phyloP scores from a whole-genome alignment of 129 eudicot species.

The Mikania micrantha region DNA sequence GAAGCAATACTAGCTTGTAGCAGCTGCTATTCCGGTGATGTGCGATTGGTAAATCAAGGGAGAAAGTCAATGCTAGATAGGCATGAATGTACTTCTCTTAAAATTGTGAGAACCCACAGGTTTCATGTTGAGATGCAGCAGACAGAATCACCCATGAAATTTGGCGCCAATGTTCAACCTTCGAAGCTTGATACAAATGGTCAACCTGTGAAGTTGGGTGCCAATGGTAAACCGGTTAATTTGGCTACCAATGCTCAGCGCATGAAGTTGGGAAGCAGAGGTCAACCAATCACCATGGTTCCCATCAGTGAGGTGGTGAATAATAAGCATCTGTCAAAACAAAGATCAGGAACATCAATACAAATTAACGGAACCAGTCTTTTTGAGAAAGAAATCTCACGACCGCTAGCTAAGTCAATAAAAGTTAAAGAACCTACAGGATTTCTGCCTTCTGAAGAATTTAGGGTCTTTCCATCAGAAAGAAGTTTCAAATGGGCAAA shows the following conservation, averaged over 20 bases:
- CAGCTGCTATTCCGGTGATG: conserved; percentile 58
- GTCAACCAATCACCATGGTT: conserved; percentile 60
- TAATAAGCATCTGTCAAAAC: conserved; percentile 17
- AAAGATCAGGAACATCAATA: conserved; percentile 22
- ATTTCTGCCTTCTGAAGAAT: conserved; percentile 59
- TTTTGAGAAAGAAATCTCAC: conserved; percentile 38
- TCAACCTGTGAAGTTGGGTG: conserved; percentile 43
- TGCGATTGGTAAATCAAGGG: conserved; percentile 38
- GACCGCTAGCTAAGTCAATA: conserved; percentile 28
- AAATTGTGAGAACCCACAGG: conserved; percentile 9
- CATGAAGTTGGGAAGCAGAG: conserved; percentile 41
- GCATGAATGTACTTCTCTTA: conserved; percentile 11
- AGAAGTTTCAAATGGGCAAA: conserved; percentile 89
- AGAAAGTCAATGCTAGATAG: conserved; percentile 27
- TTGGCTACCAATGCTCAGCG: conserved; percentile 49
- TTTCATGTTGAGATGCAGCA: conserved; percentile 50
- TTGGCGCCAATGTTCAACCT: conserved; percentile 45
- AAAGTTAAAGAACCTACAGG: conserved; percentile 31
- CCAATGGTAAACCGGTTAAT: conserved; percentile 45
- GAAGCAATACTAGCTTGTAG: conserved; percentile 79
- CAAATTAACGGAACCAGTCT: conserved; percentile 28
- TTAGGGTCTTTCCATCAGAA: conserved; percentile 71
- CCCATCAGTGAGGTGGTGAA: conserved; percentile 55
- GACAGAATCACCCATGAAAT: conserved; percentile 42
- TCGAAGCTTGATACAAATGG: conserved; percentile 41